Conservation (phyloP, 345 rosid genomes). For the Camelina hispida region DNA sequence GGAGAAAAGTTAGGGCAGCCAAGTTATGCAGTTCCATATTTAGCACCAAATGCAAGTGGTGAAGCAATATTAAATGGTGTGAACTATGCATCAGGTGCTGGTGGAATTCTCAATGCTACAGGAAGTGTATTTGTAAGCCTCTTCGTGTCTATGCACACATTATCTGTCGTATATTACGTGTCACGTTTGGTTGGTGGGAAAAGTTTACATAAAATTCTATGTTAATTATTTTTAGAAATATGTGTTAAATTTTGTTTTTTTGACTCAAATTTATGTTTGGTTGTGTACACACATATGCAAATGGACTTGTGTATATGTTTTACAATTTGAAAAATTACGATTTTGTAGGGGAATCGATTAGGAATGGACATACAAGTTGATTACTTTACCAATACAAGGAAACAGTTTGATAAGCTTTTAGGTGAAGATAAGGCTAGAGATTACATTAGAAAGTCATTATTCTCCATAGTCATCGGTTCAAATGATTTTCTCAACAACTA, state of each 20-base stretch:
- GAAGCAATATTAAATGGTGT: conserved; percentile 71
- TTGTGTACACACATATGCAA: background rate
- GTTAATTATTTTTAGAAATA: background rate
- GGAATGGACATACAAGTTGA: conserved; percentile 91
- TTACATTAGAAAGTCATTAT: conserved; percentile 59
- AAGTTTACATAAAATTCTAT: conserved; percentile 1
- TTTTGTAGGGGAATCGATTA: conserved; percentile 72
- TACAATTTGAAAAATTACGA: conserved; percentile 6
- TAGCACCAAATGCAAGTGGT: conserved; percentile 80
- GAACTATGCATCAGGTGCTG: conserved; percentile 95
- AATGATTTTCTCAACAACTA: conserved; percentile 94
- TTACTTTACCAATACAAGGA: conserved; percentile 72
- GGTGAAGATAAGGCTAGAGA: conserved; percentile 76
- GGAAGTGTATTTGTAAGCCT: conserved; percentile 80
- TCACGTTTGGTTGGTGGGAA: conserved; percentile 23
- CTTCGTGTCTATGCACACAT: background rate
- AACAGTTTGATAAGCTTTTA: conserved; percentile 65
- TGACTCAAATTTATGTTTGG: background rate
- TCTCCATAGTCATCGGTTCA: conserved; percentile 83
- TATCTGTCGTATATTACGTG: background rate
- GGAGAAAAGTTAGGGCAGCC: conserved; percentile 84
- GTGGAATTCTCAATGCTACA: conserved; percentile 90
- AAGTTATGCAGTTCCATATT: conserved; percentile 69
- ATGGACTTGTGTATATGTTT: background rate
- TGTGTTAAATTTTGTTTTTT: background rate